Evolutionary conservation across 495 filamentous ascomycete species (phyloP), one percentile per base, ranked within the genome.

Genomic region (Hyphodiscus hymeniophilus): DNA sequence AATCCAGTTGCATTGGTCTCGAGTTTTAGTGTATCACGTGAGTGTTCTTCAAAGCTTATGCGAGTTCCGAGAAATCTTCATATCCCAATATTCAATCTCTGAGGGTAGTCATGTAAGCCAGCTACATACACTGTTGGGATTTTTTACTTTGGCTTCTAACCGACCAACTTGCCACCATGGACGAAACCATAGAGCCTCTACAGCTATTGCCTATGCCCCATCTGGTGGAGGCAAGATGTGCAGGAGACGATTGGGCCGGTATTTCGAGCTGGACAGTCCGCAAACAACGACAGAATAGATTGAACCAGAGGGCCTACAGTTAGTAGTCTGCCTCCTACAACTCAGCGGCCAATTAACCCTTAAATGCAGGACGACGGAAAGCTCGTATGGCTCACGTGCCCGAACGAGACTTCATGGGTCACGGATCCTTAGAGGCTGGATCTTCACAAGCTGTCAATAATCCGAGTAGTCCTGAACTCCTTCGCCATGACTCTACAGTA

Each of bases 171-270:
- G n/a, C n/a, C 15, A 15, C 18, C 5, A 38, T 38, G 34, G 34
- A 38, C 18, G 15, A 17, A 6, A 38, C 7, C n/a, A 8, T 15
- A 8, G 13, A 38, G 34, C 34, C 34, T 7, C n/a, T 38, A 38
- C 18, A 17, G 7, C 34, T 38, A 6, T 7, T 17, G 7, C 39
- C 18, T 5, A 47, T 47, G 44, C 13, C 28, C 2, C 34, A 17
- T 7, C 44, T 12, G 23, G 7, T 20, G 6, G 31, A 60, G 48
- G 55, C 45, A n/a, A 41, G 52, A 16, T 35, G 42, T 30, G 42
- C 51, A 20, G 51, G 56, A 15, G 58, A 63, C 16, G 58, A 63
- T 45, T 63, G 60, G 60, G 51, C 58, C 12, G 58, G 60, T 18
- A 22, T 62, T 3, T 51, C 54, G 22, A 51, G 56, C 44, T 43